Base-by-base conservation (phyloP, 495 filamentous ascomycete genomes). In the Hyaloscypha finlandica region DNA sequence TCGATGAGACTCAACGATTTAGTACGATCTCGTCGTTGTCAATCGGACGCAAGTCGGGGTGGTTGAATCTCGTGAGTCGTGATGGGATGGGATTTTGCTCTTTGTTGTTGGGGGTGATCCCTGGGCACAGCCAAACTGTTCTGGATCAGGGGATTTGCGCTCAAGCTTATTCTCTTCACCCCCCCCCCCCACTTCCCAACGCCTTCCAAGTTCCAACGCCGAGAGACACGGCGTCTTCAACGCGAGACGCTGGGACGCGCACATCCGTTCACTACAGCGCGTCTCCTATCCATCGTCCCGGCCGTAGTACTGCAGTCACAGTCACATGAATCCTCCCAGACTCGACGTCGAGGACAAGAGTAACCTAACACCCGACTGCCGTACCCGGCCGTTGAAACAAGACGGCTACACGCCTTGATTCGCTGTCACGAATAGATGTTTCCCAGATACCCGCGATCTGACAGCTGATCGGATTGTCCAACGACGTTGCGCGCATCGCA, bases 401-500 rank as follows among this genome's bases (percentile, higher is more conserved):
- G 12, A 32, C 60, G 60, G 60, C 20, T 63, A 63, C 45, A 52
- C 60, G 19, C 45, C n/a, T 63, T 53, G 42, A 63, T 63, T 63
- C 60, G 60, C 42, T 53, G 60, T 54, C 29, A 52, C 42, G 30
- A 63, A 33, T 19, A 54, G 42, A 53, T 53, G 22, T 42, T 33
- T 59, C 56, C 30, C 22, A 56, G 53, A 56, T 56, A 25, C 20
- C 30, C 57, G 33, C 8, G 59, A 32, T 61, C 30, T 59, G 59
- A 48, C 16, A 48, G 37, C 20, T 61, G 29, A 33, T 32, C 29
- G 8, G 56, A 8, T 20, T 19, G 56, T 61, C 60, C 39, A 63
- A 63, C 60, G 60, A 54, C 19, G 16, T 33, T 63, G 39, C 60
- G 29, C 48, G 19, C 30, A 33, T 31, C 8, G 14, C 61, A 19